These are phyloP conservation scores for Leptoxyphium fumago DNA, from an alignment of 2,329 filamentous ascomycete genomes.

Conservation along the genomic window DNA sequence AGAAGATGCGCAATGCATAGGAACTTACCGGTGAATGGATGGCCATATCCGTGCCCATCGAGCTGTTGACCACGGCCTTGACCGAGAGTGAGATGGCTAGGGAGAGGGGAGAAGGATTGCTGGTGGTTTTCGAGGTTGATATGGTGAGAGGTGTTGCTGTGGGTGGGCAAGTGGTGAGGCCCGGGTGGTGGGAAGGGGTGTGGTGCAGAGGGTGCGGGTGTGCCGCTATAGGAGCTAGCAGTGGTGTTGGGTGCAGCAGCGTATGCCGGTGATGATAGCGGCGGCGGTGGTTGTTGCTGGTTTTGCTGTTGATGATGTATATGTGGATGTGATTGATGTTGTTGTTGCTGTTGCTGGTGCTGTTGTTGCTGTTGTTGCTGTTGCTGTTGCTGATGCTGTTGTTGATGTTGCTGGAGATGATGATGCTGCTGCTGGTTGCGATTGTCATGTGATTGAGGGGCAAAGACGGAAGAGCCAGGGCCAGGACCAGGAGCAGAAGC, in stretches of 20 bases:
- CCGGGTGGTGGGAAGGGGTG: neutral
- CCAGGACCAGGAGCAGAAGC: too few species aligned
- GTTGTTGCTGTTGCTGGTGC: conserved; percentile 10
- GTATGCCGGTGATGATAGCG: conserved; percentile 9
- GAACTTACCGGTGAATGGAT: conserved; percentile 16
- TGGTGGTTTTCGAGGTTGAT: too few species aligned
- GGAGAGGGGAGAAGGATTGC: conserved; percentile 2
- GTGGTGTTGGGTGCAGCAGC: conserved; percentile 11
- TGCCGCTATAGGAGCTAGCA: neutral
- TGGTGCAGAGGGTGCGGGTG: conserved; percentile 1
- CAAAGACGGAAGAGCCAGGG: too few species aligned
- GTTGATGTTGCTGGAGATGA: conserved; percentile 12
- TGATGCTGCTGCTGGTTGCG: too few species aligned
- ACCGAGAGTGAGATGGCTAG: conserved; percentile 1
- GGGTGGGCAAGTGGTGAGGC: neutral
- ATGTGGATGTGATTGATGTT: conserved; percentile 22
- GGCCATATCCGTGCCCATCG: neutral
- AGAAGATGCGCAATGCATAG: conserved; percentile 14
- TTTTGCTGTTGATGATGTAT: conserved; percentile 13
- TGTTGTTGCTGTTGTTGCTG: conserved; percentile 26
- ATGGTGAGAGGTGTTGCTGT: neutral
- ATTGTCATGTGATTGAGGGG: too few species aligned
- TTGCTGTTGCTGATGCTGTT: conserved; percentile 29
- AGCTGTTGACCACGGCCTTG: neutral
- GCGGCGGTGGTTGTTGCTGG: neutral